Percentiles rank a stretch among this genome's conserved stretches.
These are phyloP conservation scores for Sporothrix inflata DNA, from an alignment of 2,329 filamentous ascomycete genomes.

Conservation along the genomic window DNA sequence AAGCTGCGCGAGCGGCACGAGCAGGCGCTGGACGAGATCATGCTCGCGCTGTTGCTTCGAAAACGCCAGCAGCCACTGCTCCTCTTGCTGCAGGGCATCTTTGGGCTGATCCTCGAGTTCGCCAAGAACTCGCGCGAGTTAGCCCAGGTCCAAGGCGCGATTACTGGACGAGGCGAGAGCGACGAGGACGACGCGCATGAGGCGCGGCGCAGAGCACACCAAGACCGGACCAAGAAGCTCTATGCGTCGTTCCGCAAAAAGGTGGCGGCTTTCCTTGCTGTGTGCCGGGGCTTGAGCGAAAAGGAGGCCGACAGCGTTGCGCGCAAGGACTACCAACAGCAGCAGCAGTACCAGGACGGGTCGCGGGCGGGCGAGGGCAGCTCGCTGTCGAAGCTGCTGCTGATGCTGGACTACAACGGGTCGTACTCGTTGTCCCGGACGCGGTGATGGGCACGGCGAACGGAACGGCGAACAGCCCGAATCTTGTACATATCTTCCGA, in stretches of 20 bases:
- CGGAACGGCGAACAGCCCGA: neutral
- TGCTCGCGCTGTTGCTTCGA: slow-evolving; percentile 72
- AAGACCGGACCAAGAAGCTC: slow-evolving; percentile 46
- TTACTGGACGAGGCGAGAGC: slow-evolving; percentile 24
- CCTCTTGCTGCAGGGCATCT: slow-evolving; percentile 75
- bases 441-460: neutral
- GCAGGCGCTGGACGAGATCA: slow-evolving; percentile 72
- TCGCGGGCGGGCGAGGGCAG: slow-evolving; percentile 33
- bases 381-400: slow-evolving; percentile 37
- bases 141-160: slow-evolving; percentile 32
- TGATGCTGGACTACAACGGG: slow-evolving; percentile 40
- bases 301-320: slow-evolving; percentile 55
- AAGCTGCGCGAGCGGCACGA: slow-evolving; percentile 72
- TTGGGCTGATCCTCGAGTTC: slow-evolving; percentile 71
- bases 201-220: slow-evolving; percentile 37
- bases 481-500: neutral
- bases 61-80: slow-evolving; percentile 75
- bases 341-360: slow-evolving; percentile 27
- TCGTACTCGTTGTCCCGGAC: slow-evolving; percentile 23
- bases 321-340: slow-evolving; percentile 35
- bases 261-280: slow-evolving; percentile 72
- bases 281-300: slow-evolving; percentile 69
- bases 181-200: neutral
- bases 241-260: slow-evolving; percentile 72
- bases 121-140: slow-evolving; percentile 55